Evolutionary conservation across 2,329 filamentous ascomycete species (phyloP).

Genomic region (Trichoderma cornu-damae): DNA sequence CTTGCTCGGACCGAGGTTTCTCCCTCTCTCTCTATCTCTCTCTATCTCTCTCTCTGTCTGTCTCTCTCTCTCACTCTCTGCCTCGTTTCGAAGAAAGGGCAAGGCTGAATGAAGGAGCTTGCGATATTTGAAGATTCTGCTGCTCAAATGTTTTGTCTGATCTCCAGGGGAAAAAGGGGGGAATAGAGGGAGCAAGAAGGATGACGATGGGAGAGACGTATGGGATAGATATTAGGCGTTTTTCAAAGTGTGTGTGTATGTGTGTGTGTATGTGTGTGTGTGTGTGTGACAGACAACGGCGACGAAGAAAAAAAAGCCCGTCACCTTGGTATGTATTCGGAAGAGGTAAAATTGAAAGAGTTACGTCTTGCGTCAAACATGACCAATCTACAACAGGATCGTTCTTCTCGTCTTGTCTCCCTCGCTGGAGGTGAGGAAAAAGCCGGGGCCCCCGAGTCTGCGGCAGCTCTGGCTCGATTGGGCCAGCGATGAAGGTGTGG

Average conservation of each 20-base stretch:
- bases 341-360: conserved; percentile 50
- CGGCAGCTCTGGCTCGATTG: conserved; percentile 26
- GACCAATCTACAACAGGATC: conserved; percentile 29
- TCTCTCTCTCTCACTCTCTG: neutral
- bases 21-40: neutral
- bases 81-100: neutral
- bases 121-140: neutral
- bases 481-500: conserved; percentile 23
- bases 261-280: too few relatives aligned
- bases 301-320: conserved; percentile 33
- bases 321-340: conserved; percentile 60
- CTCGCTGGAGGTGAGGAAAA: conserved; percentile 24
- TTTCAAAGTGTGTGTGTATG: too few relatives aligned
- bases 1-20: neutral
- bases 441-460: conserved; percentile 28
- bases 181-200: neutral
- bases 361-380: conserved; percentile 55
- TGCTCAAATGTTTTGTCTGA: neutral
- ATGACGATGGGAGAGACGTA: too few relatives aligned
- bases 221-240: conserved; percentile 2
- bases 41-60: neutral
- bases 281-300: neutral
- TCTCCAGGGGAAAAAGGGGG: conserved; percentile 1
- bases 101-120: neutral
- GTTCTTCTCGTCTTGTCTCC: conserved; percentile 14